Evolutionary conservation across 1,284 basidiomycete species (phyloP).

Genomic region (Tranzscheliella williamsii): DNA sequence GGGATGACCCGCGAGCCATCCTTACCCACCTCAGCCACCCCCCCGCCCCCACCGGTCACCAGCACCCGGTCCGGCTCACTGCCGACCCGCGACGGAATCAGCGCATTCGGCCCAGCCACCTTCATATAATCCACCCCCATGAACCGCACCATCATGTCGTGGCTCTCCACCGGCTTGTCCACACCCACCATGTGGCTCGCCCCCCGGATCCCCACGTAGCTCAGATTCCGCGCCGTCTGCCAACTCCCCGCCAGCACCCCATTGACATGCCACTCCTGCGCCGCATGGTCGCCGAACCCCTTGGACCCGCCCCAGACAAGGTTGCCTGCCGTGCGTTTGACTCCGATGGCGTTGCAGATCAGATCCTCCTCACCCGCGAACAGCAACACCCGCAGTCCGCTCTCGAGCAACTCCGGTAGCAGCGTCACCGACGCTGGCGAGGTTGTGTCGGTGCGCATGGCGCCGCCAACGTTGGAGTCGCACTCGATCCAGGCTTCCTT

Average conservation of each 20-base stretch:
- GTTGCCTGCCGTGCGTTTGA: slow-evolving; percentile 79
- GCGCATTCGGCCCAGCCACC: slow-evolving; percentile 74
- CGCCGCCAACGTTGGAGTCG: slow-evolving; percentile 69
- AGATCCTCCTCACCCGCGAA: slow-evolving; percentile 95
- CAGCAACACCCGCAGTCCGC: slow-evolving; percentile 77
- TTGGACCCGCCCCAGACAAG: slow-evolving; percentile 81
- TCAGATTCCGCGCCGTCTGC: slow-evolving; percentile 83
- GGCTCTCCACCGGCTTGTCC: slow-evolving; percentile 82
- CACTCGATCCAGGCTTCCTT: slow-evolving; percentile 92
- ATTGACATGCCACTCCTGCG: slow-evolving; percentile 75
- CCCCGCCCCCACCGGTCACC: slow-evolving; percentile 39
- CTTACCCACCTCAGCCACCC: slow-evolving; percentile 16
- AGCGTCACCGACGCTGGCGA: slow-evolving; percentile 76
- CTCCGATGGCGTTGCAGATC: slow-evolving; percentile 88
- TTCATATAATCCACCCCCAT: slow-evolving; percentile 74
- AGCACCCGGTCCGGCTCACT: slow-evolving; percentile 65
- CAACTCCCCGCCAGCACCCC: slow-evolving; percentile 82
- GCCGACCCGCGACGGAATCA: slow-evolving; percentile 75
- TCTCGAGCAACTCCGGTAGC: slow-evolving; percentile 76
- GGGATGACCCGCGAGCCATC: slow-evolving; percentile 63
- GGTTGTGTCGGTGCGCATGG: slow-evolving; percentile 65
- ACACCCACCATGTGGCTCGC: slow-evolving; percentile 72
- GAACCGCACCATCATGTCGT: slow-evolving; percentile 83
- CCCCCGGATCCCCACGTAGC: slow-evolving; percentile 83
- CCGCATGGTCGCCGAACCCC: slow-evolving; percentile 64